Base-by-base conservation (phyloP, 2,329 filamentous ascomycete genomes). In the Pseudogymnoascus sp. region DNA sequence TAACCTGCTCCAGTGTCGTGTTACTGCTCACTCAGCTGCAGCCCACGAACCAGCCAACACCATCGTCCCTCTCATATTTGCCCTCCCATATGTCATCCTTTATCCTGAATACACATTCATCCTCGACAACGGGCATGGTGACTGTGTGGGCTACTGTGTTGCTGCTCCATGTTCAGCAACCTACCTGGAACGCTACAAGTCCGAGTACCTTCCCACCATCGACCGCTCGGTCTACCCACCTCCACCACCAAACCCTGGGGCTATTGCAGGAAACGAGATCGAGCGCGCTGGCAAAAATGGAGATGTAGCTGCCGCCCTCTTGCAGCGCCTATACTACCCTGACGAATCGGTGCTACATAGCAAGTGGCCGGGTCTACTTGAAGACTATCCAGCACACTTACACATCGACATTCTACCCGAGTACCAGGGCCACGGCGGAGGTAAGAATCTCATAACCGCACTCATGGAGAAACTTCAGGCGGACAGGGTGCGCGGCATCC, bases 61-160 rank as follows among this genome's bases (percentile, higher is more conserved):
- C 18, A 27, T 59, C 58, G 58, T 59, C 35, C 58, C 58, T 39
- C 33, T 59, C 58, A 59, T 59, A 27, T 59, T 59, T 40, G 58
- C 35, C 18, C 58, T 59, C 13, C 58, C 58, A 59, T 59, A 59
- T 31, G 35, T 39, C 35, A 39, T 39, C 13, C 58, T 59, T 27
- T 25, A 59, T 40, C 58, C 58, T 5, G 58, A 59, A 18, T 59
- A 59, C 12, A 27, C 35, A 9, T 59, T 59, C 27, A 3, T 59
- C 37, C 35, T 59, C 7, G 58, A 59, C 58, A 59, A 59, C 37
- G 58, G 58, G 2, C 21, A 37, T 40, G 58, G 58, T 29, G 37
- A 37, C 33, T 37, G 35, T 12, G 35, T 59, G 7, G 58, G 58
- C 7, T 59, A 59, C 18, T 39, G 33, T 12, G 25, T 39, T 33